Conservation (phyloP, 2,329 filamentous ascomycete species). For the Purpureocillium lavendulum region DNA sequence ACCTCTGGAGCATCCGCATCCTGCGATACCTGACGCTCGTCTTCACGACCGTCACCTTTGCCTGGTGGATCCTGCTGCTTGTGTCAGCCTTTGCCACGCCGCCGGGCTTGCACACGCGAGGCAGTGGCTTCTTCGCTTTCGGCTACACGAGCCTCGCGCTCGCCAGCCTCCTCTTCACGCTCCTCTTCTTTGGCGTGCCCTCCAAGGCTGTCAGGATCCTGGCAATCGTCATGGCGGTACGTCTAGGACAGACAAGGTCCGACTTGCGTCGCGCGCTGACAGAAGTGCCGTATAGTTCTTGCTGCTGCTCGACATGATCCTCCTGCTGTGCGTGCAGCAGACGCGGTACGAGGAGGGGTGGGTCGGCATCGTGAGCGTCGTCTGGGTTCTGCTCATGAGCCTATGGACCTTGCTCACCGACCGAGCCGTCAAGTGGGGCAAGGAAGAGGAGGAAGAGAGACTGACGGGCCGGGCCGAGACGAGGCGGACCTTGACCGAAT, state of each 20-base stretch:
- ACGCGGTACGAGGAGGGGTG: constrained; percentile 80
- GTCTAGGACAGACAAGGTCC: too few species aligned
- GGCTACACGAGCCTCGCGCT: constrained; percentile 72
- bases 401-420: constrained; percentile 75
- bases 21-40: constrained; percentile 70
- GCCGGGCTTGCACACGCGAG: constrained; percentile 74
- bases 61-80: constrained; percentile 93
- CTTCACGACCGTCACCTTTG: constrained; percentile 65
- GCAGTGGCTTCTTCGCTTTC: constrained; percentile 89
- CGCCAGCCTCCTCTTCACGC: constrained; percentile 63
- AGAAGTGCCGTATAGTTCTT: constrained; percentile 15
- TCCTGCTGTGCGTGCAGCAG: constrained; percentile 67
- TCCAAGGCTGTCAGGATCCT: constrained; percentile 71
- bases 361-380: constrained; percentile 77
- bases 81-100: constrained; percentile 86
- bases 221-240: constrained; percentile 53
- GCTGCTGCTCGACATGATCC: constrained; percentile 57
- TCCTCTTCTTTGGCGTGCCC: constrained; percentile 83
- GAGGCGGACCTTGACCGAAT: constrained; percentile 72
- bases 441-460: constrained; percentile 84
- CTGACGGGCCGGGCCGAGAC: constrained; percentile 85
- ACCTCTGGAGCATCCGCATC: constrained; percentile 82
- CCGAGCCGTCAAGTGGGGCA: constrained; percentile 81
- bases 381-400: constrained; percentile 73
- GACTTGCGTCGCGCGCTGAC: background rate